Conservation (phyloP, 768 basidiomycete species). For the Lentinula sp. region DNA sequence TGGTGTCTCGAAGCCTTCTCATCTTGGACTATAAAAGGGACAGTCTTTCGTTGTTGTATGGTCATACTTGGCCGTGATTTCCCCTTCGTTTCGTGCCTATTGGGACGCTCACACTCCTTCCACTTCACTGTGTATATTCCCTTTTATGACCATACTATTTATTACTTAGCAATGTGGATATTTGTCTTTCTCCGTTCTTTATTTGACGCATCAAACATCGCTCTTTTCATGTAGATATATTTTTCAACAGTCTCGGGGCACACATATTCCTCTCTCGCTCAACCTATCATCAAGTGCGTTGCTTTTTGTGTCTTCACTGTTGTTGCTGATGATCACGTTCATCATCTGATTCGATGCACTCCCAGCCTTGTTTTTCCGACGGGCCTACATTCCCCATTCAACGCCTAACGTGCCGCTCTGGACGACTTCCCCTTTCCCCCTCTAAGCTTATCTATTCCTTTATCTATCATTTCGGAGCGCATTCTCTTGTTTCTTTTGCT, state of each 20-base stretch:
- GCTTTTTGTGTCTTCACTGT: not conserved
- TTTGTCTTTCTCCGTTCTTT: not conserved
- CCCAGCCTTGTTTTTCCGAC: not conserved
- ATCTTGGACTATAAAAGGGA: constrained; percentile 3
- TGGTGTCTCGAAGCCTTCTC: not conserved
- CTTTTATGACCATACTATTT: not conserved
- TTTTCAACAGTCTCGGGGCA: not conserved
- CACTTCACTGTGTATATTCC: not conserved
- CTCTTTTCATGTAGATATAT: not conserved
- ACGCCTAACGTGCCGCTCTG: not conserved
- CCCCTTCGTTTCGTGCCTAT: not conserved
- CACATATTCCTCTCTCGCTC: not conserved
- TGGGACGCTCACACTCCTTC: not conserved
- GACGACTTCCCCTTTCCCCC: not conserved
- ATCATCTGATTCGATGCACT: not conserved
- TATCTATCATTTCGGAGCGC: not conserved
- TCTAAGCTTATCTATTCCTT: not conserved
- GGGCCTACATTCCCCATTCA: not conserved
- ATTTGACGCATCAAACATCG: not conserved
- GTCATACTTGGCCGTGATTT: not conserved
- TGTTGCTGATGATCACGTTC: not conserved
- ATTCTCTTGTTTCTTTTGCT: not conserved
- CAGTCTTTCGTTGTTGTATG: not conserved
- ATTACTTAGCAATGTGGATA: not conserved
- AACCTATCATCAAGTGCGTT: not conserved